Evolutionary conservation across 179 eudicot genomes (phyloP).

Genomic region (Beta macrorhiza): DNA sequence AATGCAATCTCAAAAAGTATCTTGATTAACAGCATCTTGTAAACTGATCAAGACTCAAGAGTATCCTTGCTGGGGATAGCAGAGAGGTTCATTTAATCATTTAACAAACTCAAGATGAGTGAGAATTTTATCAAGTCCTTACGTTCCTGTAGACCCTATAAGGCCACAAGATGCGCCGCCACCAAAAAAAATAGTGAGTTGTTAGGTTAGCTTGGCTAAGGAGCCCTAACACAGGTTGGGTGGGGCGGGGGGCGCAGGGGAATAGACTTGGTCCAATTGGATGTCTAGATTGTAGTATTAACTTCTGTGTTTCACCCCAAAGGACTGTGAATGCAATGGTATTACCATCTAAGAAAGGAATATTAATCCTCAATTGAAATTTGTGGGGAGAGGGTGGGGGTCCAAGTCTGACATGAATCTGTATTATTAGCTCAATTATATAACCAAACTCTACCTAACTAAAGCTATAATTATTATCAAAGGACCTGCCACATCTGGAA

Average conservation of each 20-base stretch:
- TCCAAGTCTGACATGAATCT: neutral
- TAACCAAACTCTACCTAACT: constrained; percentile 11
- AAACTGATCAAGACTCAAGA: neutral
- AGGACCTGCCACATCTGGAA: neutral
- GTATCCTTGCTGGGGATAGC: neutral
- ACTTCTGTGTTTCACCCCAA: neutral
- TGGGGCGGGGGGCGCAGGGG: neutral
- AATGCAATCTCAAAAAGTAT: neutral
- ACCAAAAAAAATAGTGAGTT: too few species aligned
- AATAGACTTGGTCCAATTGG: neutral
- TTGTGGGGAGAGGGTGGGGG: neutral
- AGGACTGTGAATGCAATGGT: neutral
- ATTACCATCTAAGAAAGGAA: neutral
- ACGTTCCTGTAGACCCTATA: neutral
- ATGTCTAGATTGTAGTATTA: neutral
- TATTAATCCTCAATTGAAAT: neutral
- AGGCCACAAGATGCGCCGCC: too few species aligned
- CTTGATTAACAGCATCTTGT: neutral
- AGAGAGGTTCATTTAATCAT: neutral
- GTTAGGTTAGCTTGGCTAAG: neutral
- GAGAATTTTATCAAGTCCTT: neutral
- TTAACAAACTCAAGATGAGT: neutral
- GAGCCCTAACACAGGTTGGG: neutral
- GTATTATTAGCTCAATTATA: constrained; percentile 3
- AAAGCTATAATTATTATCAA: neutral